These are phyloP conservation scores for Sporothrix brunneoviolacea DNA, from an alignment of 2,329 filamentous ascomycete species.

Conservation along the genomic window DNA sequence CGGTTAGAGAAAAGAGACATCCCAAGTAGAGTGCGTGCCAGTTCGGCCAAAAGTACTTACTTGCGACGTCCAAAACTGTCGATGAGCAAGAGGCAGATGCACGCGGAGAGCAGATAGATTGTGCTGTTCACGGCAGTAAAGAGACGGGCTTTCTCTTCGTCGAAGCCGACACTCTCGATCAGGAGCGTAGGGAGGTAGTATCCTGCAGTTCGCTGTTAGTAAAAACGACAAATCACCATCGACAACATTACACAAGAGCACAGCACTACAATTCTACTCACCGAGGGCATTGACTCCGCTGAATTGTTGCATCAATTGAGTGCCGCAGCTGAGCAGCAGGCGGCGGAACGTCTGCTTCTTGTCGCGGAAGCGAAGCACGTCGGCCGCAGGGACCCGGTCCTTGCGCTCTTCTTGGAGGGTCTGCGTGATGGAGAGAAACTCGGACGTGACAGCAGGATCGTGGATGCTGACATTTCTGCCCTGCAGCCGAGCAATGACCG, in stretches of 20 bases:
- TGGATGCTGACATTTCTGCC: constrained; percentile 32
- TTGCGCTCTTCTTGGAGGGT: constrained; percentile 31
- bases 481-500: constrained; percentile 51
- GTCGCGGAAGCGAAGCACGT: constrained; percentile 32
- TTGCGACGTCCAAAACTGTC: constrained; percentile 35
- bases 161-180: constrained; percentile 48
- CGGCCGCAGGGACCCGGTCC: constrained; percentile 26
- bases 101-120: constrained; percentile 31
- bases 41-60: constrained; percentile 15
- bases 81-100: constrained; percentile 33
- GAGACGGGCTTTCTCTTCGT: constrained; percentile 43
- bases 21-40: neutral
- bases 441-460: constrained; percentile 24
- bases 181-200: constrained; percentile 49
- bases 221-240: neutral
- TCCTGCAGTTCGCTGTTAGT: constrained; percentile 11
- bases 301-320: constrained; percentile 40
- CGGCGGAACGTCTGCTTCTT: constrained; percentile 32
- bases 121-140: constrained; percentile 47
- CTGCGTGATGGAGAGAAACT: constrained; percentile 31
- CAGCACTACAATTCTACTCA: too few species aligned
- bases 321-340: constrained; percentile 35
- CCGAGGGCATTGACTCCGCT: constrained; percentile 37
- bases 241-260: too few species aligned
- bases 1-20: neutral